Percentiles rank a stretch among this genome's conserved stretches.
Evolutionary conservation across 2,329 filamentous ascomycete species (phyloP).

Genomic region (Alternaria tenuissima): DNA sequence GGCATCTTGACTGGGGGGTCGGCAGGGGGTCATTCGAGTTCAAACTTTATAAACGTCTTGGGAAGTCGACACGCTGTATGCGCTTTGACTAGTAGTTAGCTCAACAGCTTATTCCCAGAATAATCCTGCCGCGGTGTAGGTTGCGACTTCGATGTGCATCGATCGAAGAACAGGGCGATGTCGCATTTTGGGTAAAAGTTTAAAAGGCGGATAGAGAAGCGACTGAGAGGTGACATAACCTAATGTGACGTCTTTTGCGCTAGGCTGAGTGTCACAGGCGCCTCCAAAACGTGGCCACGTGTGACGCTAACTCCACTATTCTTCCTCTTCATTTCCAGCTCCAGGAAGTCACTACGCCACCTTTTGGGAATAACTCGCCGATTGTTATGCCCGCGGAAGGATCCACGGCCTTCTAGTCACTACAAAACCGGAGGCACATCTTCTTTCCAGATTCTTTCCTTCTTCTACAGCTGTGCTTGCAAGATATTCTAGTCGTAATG

Average conservation of each 20-base stretch:
- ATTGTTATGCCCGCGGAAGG: neutral
- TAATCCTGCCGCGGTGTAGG: too few relatives aligned
- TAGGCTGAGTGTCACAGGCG: neutral
- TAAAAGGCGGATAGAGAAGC: neutral
- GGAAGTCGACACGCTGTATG: neutral
- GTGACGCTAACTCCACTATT: neutral
- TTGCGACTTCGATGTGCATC: neutral
- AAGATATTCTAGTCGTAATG: accelerated
- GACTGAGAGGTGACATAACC: neutral
- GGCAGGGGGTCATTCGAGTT: neutral
- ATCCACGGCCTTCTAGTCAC: too few relatives aligned
- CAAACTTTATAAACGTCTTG: neutral
- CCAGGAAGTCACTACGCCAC: neutral
- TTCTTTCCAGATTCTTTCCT: too few relatives aligned
- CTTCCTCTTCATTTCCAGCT: neutral
- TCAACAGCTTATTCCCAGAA: neutral
- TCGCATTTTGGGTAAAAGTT: neutral
- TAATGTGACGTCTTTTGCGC: neutral
- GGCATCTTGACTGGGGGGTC: neutral
- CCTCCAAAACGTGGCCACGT: neutral
- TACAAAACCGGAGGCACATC: neutral
- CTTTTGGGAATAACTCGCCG: neutral
- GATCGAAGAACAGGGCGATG: neutral
- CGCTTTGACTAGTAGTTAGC: neutral
- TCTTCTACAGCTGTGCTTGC: neutral